Base-by-base conservation (phyloP, 2,329 filamentous ascomycete species). In the Mycocentrospora acerina region DNA sequence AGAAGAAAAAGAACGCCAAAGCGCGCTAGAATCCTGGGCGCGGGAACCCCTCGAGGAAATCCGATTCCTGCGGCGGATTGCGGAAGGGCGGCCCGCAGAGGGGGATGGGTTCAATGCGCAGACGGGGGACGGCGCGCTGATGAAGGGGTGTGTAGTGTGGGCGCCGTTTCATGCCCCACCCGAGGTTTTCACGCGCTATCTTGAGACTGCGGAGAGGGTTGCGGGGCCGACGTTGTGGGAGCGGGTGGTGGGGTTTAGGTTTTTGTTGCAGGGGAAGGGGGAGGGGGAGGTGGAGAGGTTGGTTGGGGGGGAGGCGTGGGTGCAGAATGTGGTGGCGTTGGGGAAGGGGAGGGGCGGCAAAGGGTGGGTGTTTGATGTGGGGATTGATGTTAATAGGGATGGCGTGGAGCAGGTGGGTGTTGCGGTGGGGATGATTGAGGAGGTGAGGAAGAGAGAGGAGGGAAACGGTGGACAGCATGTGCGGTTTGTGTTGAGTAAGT, bases 131-230 rank as follows among this genome's bases (percentile, higher is more conserved):
- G 44, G 38, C 0, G 69, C 83, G 14, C 82, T 36, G 18, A 37
- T 88, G 53, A 71, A 83, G 2, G 90, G 79, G 0, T 80, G 90
- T 48, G 77, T 96, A 4, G 82, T 88, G 1, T 96, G 88, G 88
- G 90, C 89, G n/a, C 90, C 90, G 0, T 62, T 96, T 32, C 79
- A 86, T 8, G 80, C 81, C 28, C 82, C 86, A 0, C 61, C 76
- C 0, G 71, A 66, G 5, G 76, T 74, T 1, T 68, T 96, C 60
- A 71, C 78, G 46, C 66, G 69, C 46, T 96, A 94, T 64, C 71
- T 95, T 5, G 67, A 66, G 0, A 59, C 74, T 12, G 86, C 82
- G 3, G 71, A 81, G 60, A 71, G 80, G 45, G 72, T 71, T 37
- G 83, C 84, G 0, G 86, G 85, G 1, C 72, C 75, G 28, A 61